Conservation (phyloP, 148 eudicot genomes). For the Rhododendron ferrugineum region DNA sequence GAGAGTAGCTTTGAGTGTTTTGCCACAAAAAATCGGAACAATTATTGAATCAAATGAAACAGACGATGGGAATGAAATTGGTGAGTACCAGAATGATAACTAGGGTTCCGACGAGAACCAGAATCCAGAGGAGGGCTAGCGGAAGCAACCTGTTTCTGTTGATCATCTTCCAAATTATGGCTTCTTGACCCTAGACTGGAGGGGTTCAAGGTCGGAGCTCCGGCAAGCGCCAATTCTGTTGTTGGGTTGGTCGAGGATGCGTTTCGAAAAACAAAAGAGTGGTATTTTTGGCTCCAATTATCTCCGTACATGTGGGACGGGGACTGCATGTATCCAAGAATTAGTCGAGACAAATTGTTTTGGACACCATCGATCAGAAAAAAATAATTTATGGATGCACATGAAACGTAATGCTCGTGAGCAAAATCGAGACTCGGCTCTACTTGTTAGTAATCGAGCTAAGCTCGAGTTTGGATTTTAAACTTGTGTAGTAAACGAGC, state of each 20-base stretch:
- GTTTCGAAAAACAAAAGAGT: not conserved
- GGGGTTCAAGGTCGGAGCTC: not conserved
- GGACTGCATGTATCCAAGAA: too few relatives aligned
- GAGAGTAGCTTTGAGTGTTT: not conserved
- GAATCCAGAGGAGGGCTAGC: conserved; percentile 37
- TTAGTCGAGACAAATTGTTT: too few relatives aligned
- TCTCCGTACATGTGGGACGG: too few relatives aligned
- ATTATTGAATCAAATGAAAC: not conserved
- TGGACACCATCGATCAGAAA: too few relatives aligned
- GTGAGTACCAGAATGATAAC: conserved; percentile 61
- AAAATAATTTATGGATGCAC: too few relatives aligned
- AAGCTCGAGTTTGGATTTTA: too few relatives aligned
- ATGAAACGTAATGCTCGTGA: too few relatives aligned
- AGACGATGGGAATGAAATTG: not conserved
- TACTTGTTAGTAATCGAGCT: too few relatives aligned
- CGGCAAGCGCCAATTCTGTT: not conserved
- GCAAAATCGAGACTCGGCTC: too few relatives aligned
- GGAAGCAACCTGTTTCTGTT: conserved; percentile 23
- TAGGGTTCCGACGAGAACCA: conserved; percentile 71
- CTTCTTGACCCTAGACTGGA: not conserved
- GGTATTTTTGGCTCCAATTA: not conserved
- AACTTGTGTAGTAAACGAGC: too few relatives aligned
- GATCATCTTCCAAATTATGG: conserved; percentile 4
- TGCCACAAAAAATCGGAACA: not conserved
- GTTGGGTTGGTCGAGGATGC: not conserved